These are phyloP conservation scores for Echeveria elegans DNA, from an alignment of 164 flowering plant genomes.

Conservation along the genomic window DNA sequence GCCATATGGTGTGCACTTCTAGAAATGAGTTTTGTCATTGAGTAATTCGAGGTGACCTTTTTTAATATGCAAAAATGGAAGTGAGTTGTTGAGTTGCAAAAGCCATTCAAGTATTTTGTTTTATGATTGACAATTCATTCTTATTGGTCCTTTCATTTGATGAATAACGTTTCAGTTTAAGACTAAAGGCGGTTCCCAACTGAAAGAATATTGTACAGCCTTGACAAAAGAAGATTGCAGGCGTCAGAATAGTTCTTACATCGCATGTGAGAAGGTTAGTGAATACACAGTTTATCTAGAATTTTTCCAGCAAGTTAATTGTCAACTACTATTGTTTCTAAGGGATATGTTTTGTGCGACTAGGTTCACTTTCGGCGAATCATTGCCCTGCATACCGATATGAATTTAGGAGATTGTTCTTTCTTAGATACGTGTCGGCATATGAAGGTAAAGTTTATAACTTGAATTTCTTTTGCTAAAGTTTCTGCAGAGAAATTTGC, in stretches of 20 bases:
- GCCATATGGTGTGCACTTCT: neutral
- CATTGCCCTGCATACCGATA: conserved; percentile 87
- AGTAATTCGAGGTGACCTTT: neutral
- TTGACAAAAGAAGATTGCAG: conserved; percentile 96
- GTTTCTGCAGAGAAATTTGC: neutral
- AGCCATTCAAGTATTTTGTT: neutral
- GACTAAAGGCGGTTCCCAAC: conserved; percentile 92
- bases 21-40: neutral
- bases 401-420: conserved; percentile 92
- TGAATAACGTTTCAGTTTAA: conserved; percentile 57
- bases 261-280: conserved; percentile 90
- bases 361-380: conserved; percentile 97
- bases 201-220: conserved; percentile 79
- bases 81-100: neutral
- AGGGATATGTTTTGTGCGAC: neutral
- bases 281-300: neutral
- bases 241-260: conserved; percentile 59
- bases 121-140: neutral
- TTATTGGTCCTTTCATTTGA: neutral
- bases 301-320: neutral
- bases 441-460: conserved; percentile 63
- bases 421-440: conserved; percentile 97
- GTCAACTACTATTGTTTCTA: neutral
- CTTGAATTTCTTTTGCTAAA: neutral
- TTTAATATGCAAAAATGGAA: neutral